Conservation (phyloP, 345 rosid species). For the Pugionium dolabratum region DNA sequence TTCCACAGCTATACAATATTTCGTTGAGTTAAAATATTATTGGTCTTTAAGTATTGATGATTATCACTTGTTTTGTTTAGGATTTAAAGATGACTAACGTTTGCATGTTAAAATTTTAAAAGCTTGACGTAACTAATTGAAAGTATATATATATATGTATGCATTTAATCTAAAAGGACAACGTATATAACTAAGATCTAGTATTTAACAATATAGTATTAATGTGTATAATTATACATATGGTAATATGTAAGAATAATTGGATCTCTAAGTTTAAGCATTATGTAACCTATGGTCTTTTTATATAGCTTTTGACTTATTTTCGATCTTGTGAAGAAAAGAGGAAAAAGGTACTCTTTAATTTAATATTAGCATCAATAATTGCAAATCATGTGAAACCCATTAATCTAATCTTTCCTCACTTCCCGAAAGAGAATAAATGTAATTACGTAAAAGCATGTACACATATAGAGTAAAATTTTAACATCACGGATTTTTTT, state of each 20-base stretch:
- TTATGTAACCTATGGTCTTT: constrained; percentile 26
- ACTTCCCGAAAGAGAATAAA: constrained; percentile 33
- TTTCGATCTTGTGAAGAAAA: constrained; percentile 34
- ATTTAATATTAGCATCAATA: constrained; percentile 29
- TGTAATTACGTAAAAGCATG: constrained; percentile 6
- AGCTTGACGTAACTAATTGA: no score
- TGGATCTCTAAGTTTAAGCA: background rate
- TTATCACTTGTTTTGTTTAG: no score
- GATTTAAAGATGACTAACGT: no score
- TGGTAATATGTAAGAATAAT: background rate
- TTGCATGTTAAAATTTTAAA: no score
- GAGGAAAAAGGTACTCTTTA: constrained; percentile 20
- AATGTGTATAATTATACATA: no score
- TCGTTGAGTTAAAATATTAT: no score
- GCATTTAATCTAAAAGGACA: no score
- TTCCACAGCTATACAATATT: no score
- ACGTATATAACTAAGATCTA: no score
- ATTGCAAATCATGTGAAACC: constrained; percentile 42
- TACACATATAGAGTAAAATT: constrained; percentile 3
- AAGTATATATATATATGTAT: no score
- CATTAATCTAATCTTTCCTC: constrained; percentile 26
- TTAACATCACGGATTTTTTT: background rate
- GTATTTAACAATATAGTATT: no score
- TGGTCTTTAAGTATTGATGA: no score
- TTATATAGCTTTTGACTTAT: constrained; percentile 35